Evolutionary conservation across 441 rosid genomes (phyloP), one percentile per base, ranked within the genome.

Genomic region (California macrophylla): DNA sequence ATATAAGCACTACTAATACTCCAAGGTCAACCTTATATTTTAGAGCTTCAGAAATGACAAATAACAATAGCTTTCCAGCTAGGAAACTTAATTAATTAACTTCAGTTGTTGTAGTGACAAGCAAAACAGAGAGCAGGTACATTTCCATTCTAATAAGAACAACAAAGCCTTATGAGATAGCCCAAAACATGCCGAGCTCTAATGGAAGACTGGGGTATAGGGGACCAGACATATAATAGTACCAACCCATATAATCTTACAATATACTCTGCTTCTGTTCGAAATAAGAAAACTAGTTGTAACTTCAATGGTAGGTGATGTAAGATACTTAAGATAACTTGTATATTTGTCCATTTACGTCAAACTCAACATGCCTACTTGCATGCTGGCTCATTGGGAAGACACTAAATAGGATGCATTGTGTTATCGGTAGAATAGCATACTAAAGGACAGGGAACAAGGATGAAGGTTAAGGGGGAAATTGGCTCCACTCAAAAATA

Each of bases 11-110:
- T 45, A 61, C 26, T 36, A 68, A 26, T 28, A 66, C 36, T 32
- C 66, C 63, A 45, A 69, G 30, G 42, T 18, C 20, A n/a, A 21
- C 26, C 29, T 71, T 34, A 72, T 50, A 62, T 29, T 4, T 47
- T 1, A 47, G 54, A 47, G 21, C 54, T 16, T n/a, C 23, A 50
- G 16, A 67, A 74, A 7, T 25, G 29, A 56, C 18, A 54, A 64
- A 28, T 25, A 30, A 56, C 29, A 10, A 45, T 54, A 50, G 7
- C 15, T 6, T 32, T 56, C 9, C 45, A 66, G 30, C 47, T 42
- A 25, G 26, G 54, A 26, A 23, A 6, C 69, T 24, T 34, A 45
- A 47, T 73, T 38, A 38, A 50, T 25, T 52, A 21, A 56, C 25
- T 56, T 56, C 12, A 20, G 13, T 56, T 21, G 63, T 24, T 21